Evolutionary conservation across 2,329 filamentous ascomycete genomes (phyloP), one percentile per base, ranked within the genome.

Genomic region (Rhynchosporium graminicola): DNA sequence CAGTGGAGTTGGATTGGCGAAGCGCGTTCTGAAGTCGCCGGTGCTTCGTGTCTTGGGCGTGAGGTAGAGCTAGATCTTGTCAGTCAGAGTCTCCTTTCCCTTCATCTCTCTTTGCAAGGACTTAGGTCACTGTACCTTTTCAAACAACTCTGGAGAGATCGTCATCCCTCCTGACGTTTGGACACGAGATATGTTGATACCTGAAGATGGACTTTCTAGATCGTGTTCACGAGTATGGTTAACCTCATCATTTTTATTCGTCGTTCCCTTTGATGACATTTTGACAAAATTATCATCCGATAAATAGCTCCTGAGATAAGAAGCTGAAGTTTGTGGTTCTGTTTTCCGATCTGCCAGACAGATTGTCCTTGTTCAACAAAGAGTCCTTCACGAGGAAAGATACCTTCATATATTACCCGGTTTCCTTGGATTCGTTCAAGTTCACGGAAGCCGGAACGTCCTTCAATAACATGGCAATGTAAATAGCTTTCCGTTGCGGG

Each of bases 121-220:
- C 0, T 33, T 31, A 20, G n/a, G 5, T 4, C 28, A 10, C 8
- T n/a, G 8, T 58, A 69, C 68, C 64, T 69, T 70, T 46, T 70
- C 68, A 31, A 70, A 70, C 9, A 70, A 43, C 36, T 70, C 68
- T 1, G 68, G 68, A 28, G 68, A 67, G 26, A 70, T 67, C 1
- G 68, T 69, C 61, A 69, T 65, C 36, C 50, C 65, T 3, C 63
- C 63, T 26, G 62, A 38, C 0, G 67, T 64, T 31, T 69, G 66
- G 36, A 65, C 47, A 9, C 63, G 62, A 9, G 56, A 57, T 3
- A 67, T 38, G 40, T 65, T 42, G 13, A 45, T 7, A 31, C 61
- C 63, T 7, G 38, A 33, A 8, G 33, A 20, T 28, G 38, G 51
- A 13, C 51, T 36, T 29, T 54, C 51, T 42, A 33, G 51, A 36